Evolutionary conservation across 805 yeast species (phyloP).

Genomic region (Zygosaccharomyces lentus): DNA sequence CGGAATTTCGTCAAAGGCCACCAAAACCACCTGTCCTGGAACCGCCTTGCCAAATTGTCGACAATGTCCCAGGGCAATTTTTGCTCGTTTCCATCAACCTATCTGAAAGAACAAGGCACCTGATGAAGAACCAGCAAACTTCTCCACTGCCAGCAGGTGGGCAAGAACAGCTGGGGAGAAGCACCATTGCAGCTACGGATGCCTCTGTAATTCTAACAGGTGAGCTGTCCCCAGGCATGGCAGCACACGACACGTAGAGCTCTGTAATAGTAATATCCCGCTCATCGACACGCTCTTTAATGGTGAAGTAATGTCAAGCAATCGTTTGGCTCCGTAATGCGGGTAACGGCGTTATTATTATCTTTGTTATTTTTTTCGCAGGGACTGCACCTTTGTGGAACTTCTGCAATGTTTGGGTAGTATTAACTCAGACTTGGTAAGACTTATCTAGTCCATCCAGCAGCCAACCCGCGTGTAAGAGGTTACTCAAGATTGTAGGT

Average conservation of each 20-base stretch:
- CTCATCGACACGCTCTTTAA: no score
- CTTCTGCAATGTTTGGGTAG: neutral
- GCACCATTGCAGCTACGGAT: no score
- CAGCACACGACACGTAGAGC: no score
- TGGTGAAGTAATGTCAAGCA: no score
- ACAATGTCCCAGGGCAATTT: slow-evolving; percentile 31
- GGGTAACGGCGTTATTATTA: neutral
- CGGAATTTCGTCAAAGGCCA: slow-evolving; percentile 25
- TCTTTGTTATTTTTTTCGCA: neutral
- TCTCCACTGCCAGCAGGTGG: neutral
- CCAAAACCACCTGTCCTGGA: slow-evolving; percentile 18
- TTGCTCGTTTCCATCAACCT: slow-evolving; percentile 28
- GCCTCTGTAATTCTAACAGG: no score
- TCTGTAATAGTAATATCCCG: no score
- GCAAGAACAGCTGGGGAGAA: neutral
- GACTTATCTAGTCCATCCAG: neutral
- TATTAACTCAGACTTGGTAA: neutral
- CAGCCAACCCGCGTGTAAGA: neutral
- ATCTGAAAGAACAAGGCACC: slow-evolving; percentile 3
- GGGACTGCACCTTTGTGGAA: neutral
- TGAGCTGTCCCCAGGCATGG: no score
- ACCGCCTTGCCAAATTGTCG: slow-evolving; percentile 30
- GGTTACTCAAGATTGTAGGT: neutral
- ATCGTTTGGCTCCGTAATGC: neutral
- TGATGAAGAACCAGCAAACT: neutral